These are phyloP conservation scores for Malassezia furfur DNA, from an alignment of 1,284 basidiomycete genomes.

Conservation along the genomic window DNA sequence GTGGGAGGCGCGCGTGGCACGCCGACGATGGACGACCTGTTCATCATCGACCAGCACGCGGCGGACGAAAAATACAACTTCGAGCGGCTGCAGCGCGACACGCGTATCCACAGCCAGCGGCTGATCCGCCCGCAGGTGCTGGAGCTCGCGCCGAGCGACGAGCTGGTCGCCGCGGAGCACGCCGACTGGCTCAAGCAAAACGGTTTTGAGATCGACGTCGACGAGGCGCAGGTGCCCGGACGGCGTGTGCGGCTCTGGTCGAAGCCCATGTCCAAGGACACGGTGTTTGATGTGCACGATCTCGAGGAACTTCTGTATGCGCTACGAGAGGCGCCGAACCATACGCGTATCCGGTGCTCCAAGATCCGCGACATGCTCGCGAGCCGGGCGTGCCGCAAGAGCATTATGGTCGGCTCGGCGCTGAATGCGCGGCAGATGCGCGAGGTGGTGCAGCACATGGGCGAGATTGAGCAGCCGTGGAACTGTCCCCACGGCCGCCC, in stretches of 20 bases:
- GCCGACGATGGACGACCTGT: slow-evolving; percentile 53
- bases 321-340: slow-evolving; percentile 60
- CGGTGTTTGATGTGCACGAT: slow-evolving; percentile 71
- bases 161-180: slow-evolving; percentile 78
- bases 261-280: slow-evolving; percentile 82
- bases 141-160: slow-evolving; percentile 80
- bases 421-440: slow-evolving; percentile 70
- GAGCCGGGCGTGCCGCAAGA: slow-evolving; percentile 85
- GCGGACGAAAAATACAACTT: slow-evolving; percentile 97
- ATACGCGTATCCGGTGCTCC: slow-evolving; percentile 71
- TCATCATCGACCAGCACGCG: slow-evolving; percentile 72
- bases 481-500: slow-evolving; percentile 92
- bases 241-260: slow-evolving; percentile 63
- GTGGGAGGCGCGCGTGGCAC: slow-evolving; percentile 21
- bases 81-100: slow-evolving; percentile 78
- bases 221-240: slow-evolving; percentile 54
- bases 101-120: slow-evolving; percentile 74
- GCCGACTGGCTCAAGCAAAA: slow-evolving; percentile 69
- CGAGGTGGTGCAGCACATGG: slow-evolving; percentile 76
- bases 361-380: slow-evolving; percentile 96
- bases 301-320: slow-evolving; percentile 86
- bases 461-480: slow-evolving; percentile 90
- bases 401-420: slow-evolving; percentile 88
- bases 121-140: slow-evolving; percentile 69
- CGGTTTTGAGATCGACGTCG: slow-evolving; percentile 65